Conservation (phyloP, 306 rosid genomes). For the Cucurbita argyrosperma region DNA sequence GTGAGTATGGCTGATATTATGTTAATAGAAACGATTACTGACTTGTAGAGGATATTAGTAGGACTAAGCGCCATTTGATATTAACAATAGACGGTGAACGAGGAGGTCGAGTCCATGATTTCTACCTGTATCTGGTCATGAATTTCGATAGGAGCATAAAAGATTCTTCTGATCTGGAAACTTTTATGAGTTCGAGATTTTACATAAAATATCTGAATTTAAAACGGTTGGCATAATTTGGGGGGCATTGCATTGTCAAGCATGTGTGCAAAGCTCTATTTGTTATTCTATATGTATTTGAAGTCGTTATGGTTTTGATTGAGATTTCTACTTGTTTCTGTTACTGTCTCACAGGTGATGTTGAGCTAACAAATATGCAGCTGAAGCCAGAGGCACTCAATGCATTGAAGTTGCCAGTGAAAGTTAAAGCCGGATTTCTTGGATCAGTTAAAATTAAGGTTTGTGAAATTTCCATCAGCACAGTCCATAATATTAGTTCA, state of each 20-base stretch:
- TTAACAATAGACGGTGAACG: not conserved
- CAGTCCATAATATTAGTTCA: not conserved
- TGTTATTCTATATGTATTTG: not conserved
- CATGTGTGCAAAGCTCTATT: not conserved
- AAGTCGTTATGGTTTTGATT: constrained; percentile 7
- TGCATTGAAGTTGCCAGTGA: constrained; percentile 88
- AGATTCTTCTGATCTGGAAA: not conserved
- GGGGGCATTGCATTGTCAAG: not conserved
- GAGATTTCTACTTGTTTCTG: not conserved
- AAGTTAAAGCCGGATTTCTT: constrained; percentile 97
- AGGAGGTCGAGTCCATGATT: not conserved
- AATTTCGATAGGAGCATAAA: not conserved
- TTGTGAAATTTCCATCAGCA: constrained; percentile 11
- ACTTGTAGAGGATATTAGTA: not conserved
- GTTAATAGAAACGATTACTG: not conserved
- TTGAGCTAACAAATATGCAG: constrained; percentile 98
- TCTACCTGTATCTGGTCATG: not conserved
- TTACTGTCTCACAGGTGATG: constrained; percentile 60
- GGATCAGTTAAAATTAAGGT: constrained; percentile 99
- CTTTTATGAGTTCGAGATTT: not conserved
- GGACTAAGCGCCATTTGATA: not conserved
- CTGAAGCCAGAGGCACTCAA: constrained; percentile 97
- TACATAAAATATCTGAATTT: not conserved
- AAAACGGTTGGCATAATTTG: not conserved
- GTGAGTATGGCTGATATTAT: not conserved